Percentiles rank a stretch among this genome's conserved stretches.
These are phyloP conservation scores for Pleurotus tuoliensis DNA, from an alignment of 768 basidiomycete species.

Conservation along the genomic window DNA sequence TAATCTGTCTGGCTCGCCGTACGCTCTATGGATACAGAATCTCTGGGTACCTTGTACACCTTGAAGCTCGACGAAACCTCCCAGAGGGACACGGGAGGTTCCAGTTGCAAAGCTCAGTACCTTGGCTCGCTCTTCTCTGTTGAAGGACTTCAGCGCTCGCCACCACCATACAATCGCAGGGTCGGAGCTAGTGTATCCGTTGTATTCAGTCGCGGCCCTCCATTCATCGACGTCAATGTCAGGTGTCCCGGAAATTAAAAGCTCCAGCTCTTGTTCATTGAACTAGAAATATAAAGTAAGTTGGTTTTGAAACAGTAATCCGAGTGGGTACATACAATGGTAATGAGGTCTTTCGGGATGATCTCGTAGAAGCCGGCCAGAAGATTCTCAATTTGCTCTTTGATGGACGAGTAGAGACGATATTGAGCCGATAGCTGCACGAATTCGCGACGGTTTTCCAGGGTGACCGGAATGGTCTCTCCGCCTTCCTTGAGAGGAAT, in stretches of 20 bases:
- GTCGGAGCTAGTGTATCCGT: conserved; percentile 82
- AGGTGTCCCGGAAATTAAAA: conserved; percentile 95
- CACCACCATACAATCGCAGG: conserved; percentile 99
- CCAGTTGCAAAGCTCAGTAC: conserved; percentile 97
- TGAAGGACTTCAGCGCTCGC: conserved; percentile 96
- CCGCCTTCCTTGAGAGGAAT: conserved; percentile 86
- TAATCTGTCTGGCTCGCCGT: conserved; percentile 78
- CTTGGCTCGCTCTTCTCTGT: conserved; percentile 93
- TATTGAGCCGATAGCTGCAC: conserved; percentile 95
- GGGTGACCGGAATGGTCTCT: conserved; percentile 80
- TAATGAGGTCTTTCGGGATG: conserved; percentile 92
- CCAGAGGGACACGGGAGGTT: conserved; percentile 88
- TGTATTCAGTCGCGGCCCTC: conserved; percentile 90
- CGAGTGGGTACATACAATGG: conserved; percentile 60
- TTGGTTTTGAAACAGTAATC: neutral
- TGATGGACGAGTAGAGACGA: conserved; percentile 89
- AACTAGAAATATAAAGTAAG: conserved; percentile 46
- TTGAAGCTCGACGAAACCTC: conserved; percentile 93
- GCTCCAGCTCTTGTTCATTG: conserved; percentile 91
- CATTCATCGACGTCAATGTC: conserved; percentile 98
- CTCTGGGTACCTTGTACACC: conserved; percentile 91
- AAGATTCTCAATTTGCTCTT: conserved; percentile 90
- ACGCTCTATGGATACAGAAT: conserved; percentile 94
- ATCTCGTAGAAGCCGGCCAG: conserved; percentile 95
- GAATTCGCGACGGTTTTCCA: conserved; percentile 96